Conservation (phyloP, 2,329 filamentous ascomycete species). For the Berkeleyomyces basicola region DNA sequence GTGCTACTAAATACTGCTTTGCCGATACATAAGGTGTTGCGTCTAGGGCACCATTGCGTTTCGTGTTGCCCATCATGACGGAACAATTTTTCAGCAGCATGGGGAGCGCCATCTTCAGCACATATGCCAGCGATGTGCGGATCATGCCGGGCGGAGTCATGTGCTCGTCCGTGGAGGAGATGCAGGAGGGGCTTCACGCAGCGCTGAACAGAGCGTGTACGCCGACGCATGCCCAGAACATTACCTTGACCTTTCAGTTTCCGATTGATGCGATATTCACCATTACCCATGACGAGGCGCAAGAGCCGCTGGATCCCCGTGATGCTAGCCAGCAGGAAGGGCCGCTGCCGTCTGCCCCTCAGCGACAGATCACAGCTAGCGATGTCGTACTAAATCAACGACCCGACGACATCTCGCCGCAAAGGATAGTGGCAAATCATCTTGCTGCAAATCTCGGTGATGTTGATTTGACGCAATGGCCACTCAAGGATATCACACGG, state of each 20-base stretch:
- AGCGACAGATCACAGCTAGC: constrained; percentile 27
- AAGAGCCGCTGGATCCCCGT: constrained; percentile 20
- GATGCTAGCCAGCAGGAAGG: constrained; percentile 21
- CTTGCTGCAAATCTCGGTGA: constrained; percentile 28
- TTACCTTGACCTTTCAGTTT: constrained; percentile 31
- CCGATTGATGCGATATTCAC: constrained; percentile 28
- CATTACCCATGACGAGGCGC: constrained; percentile 23
- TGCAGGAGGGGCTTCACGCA: constrained; percentile 28
- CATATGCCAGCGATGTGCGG: not conserved
- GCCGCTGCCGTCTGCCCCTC: constrained; percentile 14
- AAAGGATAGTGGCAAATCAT: constrained; percentile 32
- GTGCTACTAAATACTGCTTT: too few species aligned
- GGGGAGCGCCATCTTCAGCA: not conserved
- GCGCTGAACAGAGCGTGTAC: constrained; percentile 28
- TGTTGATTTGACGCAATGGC: constrained; percentile 34
- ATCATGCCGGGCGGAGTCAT: not conserved
- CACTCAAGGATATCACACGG: constrained; percentile 27
- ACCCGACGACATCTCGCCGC: constrained; percentile 29
- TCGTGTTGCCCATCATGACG: not conserved
- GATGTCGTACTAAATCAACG: constrained; percentile 34
- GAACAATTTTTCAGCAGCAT: not conserved
- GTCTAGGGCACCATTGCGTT: not conserved
- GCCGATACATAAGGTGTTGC: not conserved
- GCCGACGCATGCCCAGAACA: constrained; percentile 32
- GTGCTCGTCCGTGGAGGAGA: constrained; percentile 26